Percentiles rank a stretch among this genome's conserved stretches.
These are phyloP conservation scores for Wickerhamiella qilinensis DNA, from an alignment of 805 yeast genomes.

Conservation along the genomic window DNA sequence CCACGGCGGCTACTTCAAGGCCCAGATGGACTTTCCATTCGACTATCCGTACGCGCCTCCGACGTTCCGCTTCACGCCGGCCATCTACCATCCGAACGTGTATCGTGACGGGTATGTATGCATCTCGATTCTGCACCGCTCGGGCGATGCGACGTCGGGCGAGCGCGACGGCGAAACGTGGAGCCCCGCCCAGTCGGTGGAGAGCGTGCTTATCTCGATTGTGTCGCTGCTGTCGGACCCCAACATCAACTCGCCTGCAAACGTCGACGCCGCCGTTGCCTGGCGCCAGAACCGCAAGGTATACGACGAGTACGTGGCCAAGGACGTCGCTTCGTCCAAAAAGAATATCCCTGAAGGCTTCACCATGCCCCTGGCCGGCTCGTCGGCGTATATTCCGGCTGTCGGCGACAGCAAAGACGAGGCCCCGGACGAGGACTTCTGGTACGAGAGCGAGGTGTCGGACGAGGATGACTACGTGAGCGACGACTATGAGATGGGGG, in stretches of 20 bases:
- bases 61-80: constrained; percentile 77
- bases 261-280: constrained; percentile 87
- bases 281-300: constrained; percentile 69
- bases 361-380: constrained; percentile 54
- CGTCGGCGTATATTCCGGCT: constrained; percentile 34
- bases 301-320: constrained; percentile 56
- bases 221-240: constrained; percentile 88
- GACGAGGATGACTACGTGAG: constrained; percentile 34
- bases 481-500: constrained; percentile 28
- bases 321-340: constrained; percentile 58
- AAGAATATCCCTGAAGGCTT: constrained; percentile 79
- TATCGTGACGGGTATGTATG: constrained; percentile 87
- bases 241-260: constrained; percentile 84
- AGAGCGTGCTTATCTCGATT: constrained; percentile 75
- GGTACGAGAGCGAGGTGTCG: constrained; percentile 65
- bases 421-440: constrained; percentile 63
- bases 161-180: constrained; percentile 91
- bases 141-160: constrained; percentile 79
- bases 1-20: constrained; percentile 86
- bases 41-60: constrained; percentile 93
- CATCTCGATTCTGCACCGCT: constrained; percentile 80
- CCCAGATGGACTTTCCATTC: constrained; percentile 82
- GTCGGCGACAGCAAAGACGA: constrained; percentile 26
- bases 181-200: constrained; percentile 65
- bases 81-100: constrained; percentile 89